Evolutionary conservation across 192 early-diverging fungal genomes (phyloP).

Genomic region (Backusella tuberculispora): DNA sequence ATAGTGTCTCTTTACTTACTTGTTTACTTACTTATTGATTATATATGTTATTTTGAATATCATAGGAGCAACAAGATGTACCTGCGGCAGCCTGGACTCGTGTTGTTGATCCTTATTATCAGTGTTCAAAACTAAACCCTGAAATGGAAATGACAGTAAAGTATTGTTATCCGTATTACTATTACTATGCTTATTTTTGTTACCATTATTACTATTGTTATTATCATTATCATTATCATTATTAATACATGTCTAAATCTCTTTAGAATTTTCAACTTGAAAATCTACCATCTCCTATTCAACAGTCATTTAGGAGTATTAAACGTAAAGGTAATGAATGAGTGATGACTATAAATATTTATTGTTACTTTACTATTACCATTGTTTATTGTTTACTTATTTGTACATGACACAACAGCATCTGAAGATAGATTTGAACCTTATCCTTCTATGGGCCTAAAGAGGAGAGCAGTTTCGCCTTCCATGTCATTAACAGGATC

Average conservation of each 20-base stretch:
- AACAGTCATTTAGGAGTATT: conserved; percentile 23
- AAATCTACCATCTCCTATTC: conserved; percentile 31
- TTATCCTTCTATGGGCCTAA: conserved; percentile 25
- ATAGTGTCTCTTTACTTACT: neutral
- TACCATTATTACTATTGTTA: neutral
- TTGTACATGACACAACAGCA: neutral
- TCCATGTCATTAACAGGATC: conserved; percentile 34
- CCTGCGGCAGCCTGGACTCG: conserved; percentile 27
- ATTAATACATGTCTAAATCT: neutral
- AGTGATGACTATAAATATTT: neutral
- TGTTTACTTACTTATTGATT: neutral
- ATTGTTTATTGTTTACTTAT: no score
- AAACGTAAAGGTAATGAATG: conserved; percentile 33
- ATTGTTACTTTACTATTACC: neutral
- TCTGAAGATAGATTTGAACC: conserved; percentile 34
- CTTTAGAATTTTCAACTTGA: conserved; percentile 37
- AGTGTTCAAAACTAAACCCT: conserved; percentile 41
- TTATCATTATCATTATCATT: neutral
- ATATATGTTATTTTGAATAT: neutral
- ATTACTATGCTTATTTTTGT: no score
- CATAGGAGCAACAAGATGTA: conserved; percentile 10
- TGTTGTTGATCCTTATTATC: conserved; percentile 26
- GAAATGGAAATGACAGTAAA: conserved; percentile 43
- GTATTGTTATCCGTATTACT: neutral
- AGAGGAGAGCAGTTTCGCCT: conserved; percentile 38